Conservation (phyloP, 768 basidiomycete genomes). For the Podaxis sp. region DNA sequence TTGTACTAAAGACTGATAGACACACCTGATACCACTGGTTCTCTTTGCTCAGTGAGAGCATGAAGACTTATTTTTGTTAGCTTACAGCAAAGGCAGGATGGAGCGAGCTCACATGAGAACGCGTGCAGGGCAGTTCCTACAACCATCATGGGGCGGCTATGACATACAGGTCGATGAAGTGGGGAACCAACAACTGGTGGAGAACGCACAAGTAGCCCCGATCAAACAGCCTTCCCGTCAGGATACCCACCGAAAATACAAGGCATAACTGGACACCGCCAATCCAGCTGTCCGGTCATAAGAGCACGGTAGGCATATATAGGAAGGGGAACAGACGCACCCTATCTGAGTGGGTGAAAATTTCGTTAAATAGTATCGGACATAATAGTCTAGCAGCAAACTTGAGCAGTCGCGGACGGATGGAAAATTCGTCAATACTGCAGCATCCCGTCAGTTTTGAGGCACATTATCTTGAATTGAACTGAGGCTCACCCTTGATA, state of each 20-base stretch:
- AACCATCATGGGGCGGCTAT: constrained; percentile 44
- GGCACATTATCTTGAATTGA: neutral
- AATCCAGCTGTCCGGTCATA: constrained; percentile 32
- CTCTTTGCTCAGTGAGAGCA: constrained; percentile 41
- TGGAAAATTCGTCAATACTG: neutral
- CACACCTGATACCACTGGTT: constrained; percentile 23
- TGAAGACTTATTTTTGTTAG: constrained; percentile 27
- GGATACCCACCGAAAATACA: constrained; percentile 41
- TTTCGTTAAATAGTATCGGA: constrained; percentile 33
- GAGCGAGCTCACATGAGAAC: constrained; percentile 28
- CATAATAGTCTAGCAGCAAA: constrained; percentile 35
- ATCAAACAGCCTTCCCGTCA: constrained; percentile 50
- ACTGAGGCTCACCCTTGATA: constrained; percentile 28
- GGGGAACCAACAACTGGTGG: neutral
- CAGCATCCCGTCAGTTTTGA: constrained; percentile 12
- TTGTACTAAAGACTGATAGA: neutral
- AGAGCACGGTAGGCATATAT: neutral
- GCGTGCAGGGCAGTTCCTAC: constrained; percentile 43
- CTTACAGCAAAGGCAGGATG: neutral
- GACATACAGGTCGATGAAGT: neutral
- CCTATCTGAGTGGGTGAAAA: constrained; percentile 38
- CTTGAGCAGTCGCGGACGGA: neutral
- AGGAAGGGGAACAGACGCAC: constrained; percentile 20
- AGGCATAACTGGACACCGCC: constrained; percentile 52
- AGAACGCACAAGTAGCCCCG: constrained; percentile 48